Conservation (phyloP, 768 basidiomycete species). For the Suillus spraguei region DNA sequence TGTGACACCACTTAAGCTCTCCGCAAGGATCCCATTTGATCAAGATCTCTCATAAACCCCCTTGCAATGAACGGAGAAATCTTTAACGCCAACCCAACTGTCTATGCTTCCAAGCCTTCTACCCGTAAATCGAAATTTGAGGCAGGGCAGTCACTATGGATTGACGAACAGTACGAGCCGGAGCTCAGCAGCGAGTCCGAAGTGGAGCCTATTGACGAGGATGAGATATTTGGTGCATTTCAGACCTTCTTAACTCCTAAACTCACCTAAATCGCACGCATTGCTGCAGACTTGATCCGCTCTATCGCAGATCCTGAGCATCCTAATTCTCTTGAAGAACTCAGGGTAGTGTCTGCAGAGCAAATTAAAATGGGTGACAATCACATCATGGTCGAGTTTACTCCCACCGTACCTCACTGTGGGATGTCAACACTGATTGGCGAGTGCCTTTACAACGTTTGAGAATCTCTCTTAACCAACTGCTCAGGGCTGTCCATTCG, state of each 20-base stretch:
- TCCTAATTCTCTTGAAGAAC: constrained; percentile 90
- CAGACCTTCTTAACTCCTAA: neutral
- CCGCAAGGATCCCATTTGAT: neutral
- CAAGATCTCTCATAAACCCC: constrained; percentile 14
- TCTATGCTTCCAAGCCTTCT: constrained; percentile 60
- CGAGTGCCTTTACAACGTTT: constrained; percentile 33
- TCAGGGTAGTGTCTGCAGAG: constrained; percentile 90
- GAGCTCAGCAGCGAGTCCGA: constrained; percentile 42
- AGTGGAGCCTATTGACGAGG: constrained; percentile 77
- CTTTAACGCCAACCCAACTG: constrained; percentile 90
- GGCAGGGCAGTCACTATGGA: constrained; percentile 60
- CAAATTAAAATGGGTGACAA: constrained; percentile 73
- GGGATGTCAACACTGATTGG: constrained; percentile 98
- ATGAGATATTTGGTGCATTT: constrained; percentile 85
- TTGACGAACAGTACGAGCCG: constrained; percentile 45
- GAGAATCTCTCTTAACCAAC: neutral
- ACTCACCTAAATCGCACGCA: constrained; percentile 12
- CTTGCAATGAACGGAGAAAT: constrained; percentile 54
- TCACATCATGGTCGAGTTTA: constrained; percentile 85
- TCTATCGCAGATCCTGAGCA: constrained; percentile 96
- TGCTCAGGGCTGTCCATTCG: constrained; percentile 88
- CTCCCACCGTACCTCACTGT: constrained; percentile 97
- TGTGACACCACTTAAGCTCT: constrained; percentile 18
- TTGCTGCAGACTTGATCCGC: constrained; percentile 75
- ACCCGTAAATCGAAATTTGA: constrained; percentile 44